Percentiles rank a stretch among this genome's conserved stretches.
Conservation (phyloP, 2,329 filamentous ascomycete species). For the Talaromyces verruculosus region DNA sequence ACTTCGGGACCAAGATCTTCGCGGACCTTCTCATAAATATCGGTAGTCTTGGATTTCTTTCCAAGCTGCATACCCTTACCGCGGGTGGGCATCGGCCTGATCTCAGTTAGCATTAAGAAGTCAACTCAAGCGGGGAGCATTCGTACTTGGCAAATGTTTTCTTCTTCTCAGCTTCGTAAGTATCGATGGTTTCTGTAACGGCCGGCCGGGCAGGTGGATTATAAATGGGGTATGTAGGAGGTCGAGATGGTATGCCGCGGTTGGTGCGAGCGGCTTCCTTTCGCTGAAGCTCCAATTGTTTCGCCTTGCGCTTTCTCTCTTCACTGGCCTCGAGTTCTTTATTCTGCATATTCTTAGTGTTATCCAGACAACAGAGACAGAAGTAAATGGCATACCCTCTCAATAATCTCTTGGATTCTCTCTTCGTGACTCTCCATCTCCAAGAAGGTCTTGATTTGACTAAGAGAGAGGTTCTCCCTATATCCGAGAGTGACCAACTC, state of each 20-base stretch:
- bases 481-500: constrained; percentile 96
- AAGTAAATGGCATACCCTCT: constrained; percentile 61
- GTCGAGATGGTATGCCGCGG: constrained; percentile 65
- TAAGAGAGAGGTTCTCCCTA: constrained; percentile 90
- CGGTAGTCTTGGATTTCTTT: constrained; percentile 96
- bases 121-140: not conserved
- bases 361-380: not conserved
- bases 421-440: constrained; percentile 99
- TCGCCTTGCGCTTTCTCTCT: constrained; percentile 97
- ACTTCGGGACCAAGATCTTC: constrained; percentile 85
- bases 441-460: constrained; percentile 97
- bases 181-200: constrained; percentile 81
- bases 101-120: constrained; percentile 42
- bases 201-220: constrained; percentile 73
- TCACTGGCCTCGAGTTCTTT: constrained; percentile 98
- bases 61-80: constrained; percentile 99
- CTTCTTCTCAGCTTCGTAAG: constrained; percentile 97
- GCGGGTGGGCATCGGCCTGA: constrained; percentile 63
- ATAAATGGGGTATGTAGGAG: constrained; percentile 85
- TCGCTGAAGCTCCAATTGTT: constrained; percentile 97
- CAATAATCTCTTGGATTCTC: constrained; percentile 97
- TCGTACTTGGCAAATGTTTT: constrained; percentile 77
- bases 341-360: constrained; percentile 60
- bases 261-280: constrained; percentile 86
- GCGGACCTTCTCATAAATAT: constrained; percentile 94